Evolutionary conservation across 495 filamentous ascomycete species (phyloP), one percentile per base, ranked within the genome.

Genomic region (Cercophora scortea): DNA sequence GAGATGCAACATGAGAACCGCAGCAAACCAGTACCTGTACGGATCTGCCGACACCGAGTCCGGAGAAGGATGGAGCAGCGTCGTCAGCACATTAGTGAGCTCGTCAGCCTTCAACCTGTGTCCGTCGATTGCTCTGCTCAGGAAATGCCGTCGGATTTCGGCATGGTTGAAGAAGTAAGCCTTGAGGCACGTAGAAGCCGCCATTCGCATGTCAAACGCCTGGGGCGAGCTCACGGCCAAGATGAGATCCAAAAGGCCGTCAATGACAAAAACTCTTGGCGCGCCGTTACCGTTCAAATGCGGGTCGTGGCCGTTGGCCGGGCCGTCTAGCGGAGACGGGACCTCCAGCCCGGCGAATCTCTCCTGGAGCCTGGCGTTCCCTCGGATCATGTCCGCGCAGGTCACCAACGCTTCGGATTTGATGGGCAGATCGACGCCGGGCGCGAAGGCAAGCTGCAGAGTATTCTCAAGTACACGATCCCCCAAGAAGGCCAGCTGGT

Each of bases 11-110:
- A 95, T 79, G 52, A 97, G 75, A n/a, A 91, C 82, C 52, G 87
- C 82, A 7, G 94, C 92, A 67, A 96, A 89, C 89, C 90, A 97
- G 45, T 82, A 77, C 55, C 89, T 81, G 70, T 97, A 96, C 1
- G 91, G 90, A 66, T 97, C 91, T 57, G 77, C 63, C n/a, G 77
- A 74, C 45, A 76, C 73, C 25, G 72, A 69, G 17, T 77, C 79
- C 39, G 81, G 79, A 6, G 76, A 61, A 25, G 81, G 81, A 56
- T 76, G 67, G 42, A 96, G 76, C 32, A 98, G 72, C 6, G 88
- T 88, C 32, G 87, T 89, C 33, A 98, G 66, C 16, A 92, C 88
- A 64, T 98, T 98, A n/a, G 91, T 88, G 1, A 88, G 87, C 54
- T 89, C 84, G 66, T 93, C 83, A 34, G 85, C 80, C 25, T 88